A percentile compares a stretch with the other conserved stretches of the same genome.
Conservation (phyloP, 2,329 filamentous ascomycete species). For the Teratosphaeria zuluensis region DNA sequence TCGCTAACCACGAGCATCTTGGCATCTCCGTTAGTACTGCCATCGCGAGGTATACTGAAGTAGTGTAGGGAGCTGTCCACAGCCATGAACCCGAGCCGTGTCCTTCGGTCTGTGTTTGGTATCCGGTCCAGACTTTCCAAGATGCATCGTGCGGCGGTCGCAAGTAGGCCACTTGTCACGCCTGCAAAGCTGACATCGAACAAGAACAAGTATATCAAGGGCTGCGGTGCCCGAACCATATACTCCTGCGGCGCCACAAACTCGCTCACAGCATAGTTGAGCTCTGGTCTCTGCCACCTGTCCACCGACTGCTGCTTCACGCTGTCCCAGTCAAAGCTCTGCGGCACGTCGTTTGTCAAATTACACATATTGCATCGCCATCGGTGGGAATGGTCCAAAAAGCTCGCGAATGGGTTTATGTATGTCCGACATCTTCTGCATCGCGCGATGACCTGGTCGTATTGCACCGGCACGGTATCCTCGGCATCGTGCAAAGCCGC, state of each 20-base stretch:
- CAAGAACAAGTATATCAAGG: slow-evolving; percentile 88
- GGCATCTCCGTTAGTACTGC: slow-evolving; percentile 72
- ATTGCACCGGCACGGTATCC: slow-evolving; percentile 80
- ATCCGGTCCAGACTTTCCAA: slow-evolving; percentile 91
- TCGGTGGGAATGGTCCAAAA: slow-evolving; percentile 90
- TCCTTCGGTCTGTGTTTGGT: slow-evolving; percentile 92
- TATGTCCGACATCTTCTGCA: slow-evolving; percentile 94
- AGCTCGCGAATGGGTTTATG: slow-evolving; percentile 95
- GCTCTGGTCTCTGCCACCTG: slow-evolving; percentile 80
- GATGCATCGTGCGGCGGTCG: slow-evolving; percentile 86
- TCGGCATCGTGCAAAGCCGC: slow-evolving; percentile 86
- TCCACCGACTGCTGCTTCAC: slow-evolving; percentile 84
- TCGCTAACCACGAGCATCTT: slow-evolving; percentile 92
- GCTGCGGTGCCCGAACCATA: slow-evolving; percentile 95
- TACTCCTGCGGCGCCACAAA: slow-evolving; percentile 98
- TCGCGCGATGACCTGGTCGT: slow-evolving; percentile 94
- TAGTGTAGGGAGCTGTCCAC: slow-evolving; percentile 93
- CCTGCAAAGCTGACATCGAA: slow-evolving; percentile 90
- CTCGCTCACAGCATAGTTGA: slow-evolving; percentile 95
- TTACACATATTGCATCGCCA: slow-evolving; percentile 99
- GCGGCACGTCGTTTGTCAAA: slow-evolving; percentile 95
- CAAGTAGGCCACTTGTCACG: slow-evolving; percentile 80
- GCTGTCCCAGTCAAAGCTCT: slow-evolving; percentile 97
- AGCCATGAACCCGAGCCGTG: slow-evolving; percentile 86
- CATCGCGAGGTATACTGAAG: slow-evolving; percentile 86